These are phyloP conservation scores for Salix viminalis DNA, from an alignment of 345 rosid species.

Conservation along the genomic window DNA sequence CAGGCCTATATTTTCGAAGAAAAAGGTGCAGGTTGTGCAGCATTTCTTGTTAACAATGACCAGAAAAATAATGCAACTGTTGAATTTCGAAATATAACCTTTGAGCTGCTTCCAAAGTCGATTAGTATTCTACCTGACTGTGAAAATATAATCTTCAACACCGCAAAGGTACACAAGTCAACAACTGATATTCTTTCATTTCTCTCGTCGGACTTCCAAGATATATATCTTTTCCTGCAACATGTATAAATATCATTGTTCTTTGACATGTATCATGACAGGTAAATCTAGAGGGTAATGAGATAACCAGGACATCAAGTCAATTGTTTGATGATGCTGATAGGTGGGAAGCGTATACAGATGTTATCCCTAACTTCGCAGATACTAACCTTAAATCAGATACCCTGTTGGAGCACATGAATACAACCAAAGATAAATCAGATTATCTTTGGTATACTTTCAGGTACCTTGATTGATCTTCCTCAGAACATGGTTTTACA, in stretches of 20 bases:
- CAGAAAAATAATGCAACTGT: conserved; percentile 25
- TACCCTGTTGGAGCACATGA: conserved; percentile 16
- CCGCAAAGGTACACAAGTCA: conserved; percentile 50
- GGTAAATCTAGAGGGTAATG: conserved; percentile 46
- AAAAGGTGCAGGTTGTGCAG: conserved; percentile 43
- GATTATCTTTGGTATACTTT: conserved; percentile 29
- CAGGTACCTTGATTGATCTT: neutral
- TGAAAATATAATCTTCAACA: conserved; percentile 53
- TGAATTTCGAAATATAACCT: conserved; percentile 47
- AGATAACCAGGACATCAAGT: conserved; percentile 35
- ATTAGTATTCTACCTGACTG: conserved; percentile 69
- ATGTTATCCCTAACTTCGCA: conserved; percentile 34
- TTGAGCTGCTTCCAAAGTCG: conserved; percentile 53
- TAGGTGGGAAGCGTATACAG: conserved; percentile 55
- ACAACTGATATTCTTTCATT: neutral
- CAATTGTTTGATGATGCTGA: conserved; percentile 32
- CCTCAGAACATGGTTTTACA: neutral
- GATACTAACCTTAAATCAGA: conserved; percentile 11
- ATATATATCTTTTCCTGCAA: too few species aligned
- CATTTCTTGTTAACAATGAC: conserved; percentile 62
- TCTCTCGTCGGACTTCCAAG: neutral
- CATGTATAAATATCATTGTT: too few species aligned
- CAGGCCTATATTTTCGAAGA: conserved; percentile 60
- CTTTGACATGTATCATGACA: conserved; percentile 8
- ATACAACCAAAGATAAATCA: conserved; percentile 18